These are phyloP conservation scores for Paspalum notatum DNA, from an alignment of 176 grass and related monocot species.

Conservation along the genomic window DNA sequence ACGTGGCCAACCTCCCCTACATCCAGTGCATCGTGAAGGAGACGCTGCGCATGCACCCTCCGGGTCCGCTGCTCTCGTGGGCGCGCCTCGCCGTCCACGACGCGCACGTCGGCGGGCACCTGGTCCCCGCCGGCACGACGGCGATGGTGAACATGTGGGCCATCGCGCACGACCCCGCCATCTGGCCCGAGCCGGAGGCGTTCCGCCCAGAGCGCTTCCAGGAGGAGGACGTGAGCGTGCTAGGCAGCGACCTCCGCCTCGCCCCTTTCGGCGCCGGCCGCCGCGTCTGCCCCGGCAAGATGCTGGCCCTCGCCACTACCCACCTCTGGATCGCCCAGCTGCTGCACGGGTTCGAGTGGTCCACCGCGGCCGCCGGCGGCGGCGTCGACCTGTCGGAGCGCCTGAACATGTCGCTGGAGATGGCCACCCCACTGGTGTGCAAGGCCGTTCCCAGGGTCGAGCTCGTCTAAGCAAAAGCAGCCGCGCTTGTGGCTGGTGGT, in stretches of 20 bases:
- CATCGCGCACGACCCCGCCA: conserved; percentile 64
- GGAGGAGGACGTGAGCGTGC: conserved; percentile 66
- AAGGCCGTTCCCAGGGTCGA: conserved; percentile 42
- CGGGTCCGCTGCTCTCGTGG: conserved; percentile 87
- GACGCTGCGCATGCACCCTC: conserved; percentile 78
- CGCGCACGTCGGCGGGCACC: conserved; percentile 58
- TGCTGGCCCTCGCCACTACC: conserved; percentile 66
- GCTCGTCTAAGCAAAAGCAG: neutral
- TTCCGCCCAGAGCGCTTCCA: conserved; percentile 70
- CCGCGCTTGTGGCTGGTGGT: neutral
- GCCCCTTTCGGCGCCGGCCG: conserved; percentile 76
- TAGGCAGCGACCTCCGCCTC: conserved; percentile 70
- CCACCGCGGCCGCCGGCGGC: neutral
- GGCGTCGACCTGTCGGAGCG: conserved; percentile 70
- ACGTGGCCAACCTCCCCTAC: conserved; percentile 64
- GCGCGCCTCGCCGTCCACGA: conserved; percentile 75
- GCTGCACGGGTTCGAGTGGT: conserved; percentile 59
- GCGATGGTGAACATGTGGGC: conserved; percentile 98
- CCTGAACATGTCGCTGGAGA: conserved; percentile 83
- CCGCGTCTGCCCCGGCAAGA: conserved; percentile 76
- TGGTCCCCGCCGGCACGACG: conserved; percentile 73
- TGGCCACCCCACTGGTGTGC: conserved; percentile 72
- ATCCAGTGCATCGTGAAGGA: conserved; percentile 75
- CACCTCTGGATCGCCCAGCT: conserved; percentile 79
- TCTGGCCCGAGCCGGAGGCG: conserved; percentile 58